Base-by-base conservation (phyloP, 2,329 filamentous ascomycete genomes). In the Microthyrium microscopicum region DNA sequence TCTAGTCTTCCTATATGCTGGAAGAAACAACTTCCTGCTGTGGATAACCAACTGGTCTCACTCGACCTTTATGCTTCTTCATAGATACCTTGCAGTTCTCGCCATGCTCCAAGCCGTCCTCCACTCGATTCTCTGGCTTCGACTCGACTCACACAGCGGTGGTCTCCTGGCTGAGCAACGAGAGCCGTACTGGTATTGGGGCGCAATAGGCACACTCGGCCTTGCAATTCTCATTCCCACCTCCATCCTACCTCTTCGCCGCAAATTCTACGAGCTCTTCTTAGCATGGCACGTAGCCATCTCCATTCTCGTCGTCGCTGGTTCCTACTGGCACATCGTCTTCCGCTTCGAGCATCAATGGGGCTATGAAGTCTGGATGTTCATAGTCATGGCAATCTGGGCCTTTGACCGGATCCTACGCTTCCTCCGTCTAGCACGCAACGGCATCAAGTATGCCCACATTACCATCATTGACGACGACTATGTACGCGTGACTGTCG, bases 1-100 rank as follows among this genome's bases (percentile, higher is more conserved):
- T 30, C 22, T 9, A 31, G 13, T 7, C 18, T 5, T 18, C n/a
- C n/a, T n/a, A 15, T 13, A 8, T 15, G 25, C 25, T 26, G 25
- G 27, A 17, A 18, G 27, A 12, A 25, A 25, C 9, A 25, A 25
- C 22, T 12, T 25, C 13, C 22, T 25, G 0, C 51, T 67, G 0
- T 60, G 55, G 47, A 26, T 64, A 2, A 66, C 64, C 3, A 54
- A 61, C 40, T 68, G 63, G 62, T 57, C 51, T 1, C 57, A 64
- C 38, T 54, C 55, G 0, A 68, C 65, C 0, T 67, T 53, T 33
- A 38, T 67, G 3, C 44, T 67, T 0, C 48, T 68, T 0, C 64
- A 70, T 39, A 53, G 62, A 8, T 67, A 61, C 61, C 46, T 63
- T 2, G 64, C 62, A 1, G 46, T 54, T 16, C 48, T 68, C 5